Base-by-base conservation (phyloP, 139 green algal species). In the Desmodesmus armatus region DNA sequence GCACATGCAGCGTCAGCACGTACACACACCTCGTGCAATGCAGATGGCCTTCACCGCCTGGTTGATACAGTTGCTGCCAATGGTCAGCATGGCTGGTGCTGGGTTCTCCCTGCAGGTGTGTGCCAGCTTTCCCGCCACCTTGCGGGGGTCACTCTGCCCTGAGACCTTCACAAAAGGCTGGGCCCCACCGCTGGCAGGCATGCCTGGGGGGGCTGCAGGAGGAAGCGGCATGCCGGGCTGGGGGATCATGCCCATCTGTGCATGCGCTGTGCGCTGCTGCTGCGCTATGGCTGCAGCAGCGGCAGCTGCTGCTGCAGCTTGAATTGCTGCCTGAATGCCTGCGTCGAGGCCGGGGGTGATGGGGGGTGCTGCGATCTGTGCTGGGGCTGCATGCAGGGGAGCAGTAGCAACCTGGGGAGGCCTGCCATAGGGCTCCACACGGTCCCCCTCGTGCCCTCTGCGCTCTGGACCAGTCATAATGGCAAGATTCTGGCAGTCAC, bases 1-100 rank as follows among this genome's bases (percentile, higher is more conserved):
- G n/a, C n/a, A n/a, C n/a, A n/a, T n/a, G n/a, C n/a, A n/a, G n/a
- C n/a, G n/a, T n/a, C n/a, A n/a, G 58, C 58, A n/a, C n/a, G n/a
- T n/a, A n/a, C n/a, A n/a, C n/a, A 62, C 71, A 84, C 51, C 77
- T 17, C 65, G 37, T n/a, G 87, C 85, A 35, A 88, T 85, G 53
- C 84, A 89, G 29, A 93, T 91, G 35, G 87, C 91, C 88, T 93
- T 93, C 15, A 92, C 83, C 1, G 88, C 90, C 60, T 92, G 87
- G 80, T 93, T 93, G 55, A 93, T 87, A 78, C 88, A 90, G 9
- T 79, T 88, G 31, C 85, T 87, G 21, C 91, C 91, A 55, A 92
- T 94, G 0, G 90, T 91, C 5, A 94, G 82, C 67, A 94, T 84
- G 19, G 90, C 89, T 23, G 90, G 90, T 9, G 90, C 87, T 11